Evolutionary conservation across 2,329 filamentous ascomycete genomes (phyloP), one percentile per base, ranked within the genome.

Genomic region (Ophiostoma himal-ulmi): DNA sequence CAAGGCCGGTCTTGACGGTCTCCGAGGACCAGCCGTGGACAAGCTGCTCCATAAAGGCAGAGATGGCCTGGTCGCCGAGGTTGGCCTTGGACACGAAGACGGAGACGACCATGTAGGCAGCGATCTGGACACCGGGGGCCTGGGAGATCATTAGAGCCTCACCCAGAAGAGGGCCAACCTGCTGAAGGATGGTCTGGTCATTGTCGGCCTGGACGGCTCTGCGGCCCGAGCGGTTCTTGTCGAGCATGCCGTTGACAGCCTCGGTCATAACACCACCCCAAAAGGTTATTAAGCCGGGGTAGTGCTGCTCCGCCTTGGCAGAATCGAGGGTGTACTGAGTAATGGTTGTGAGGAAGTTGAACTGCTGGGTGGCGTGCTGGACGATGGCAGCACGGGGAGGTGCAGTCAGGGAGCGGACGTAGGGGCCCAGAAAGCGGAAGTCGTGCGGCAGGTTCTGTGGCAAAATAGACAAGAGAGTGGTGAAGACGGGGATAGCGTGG

Each of bases 211-310:
- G 91, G 5, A 96, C 85, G 72, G 88, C 87, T 74, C 85, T 85
- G 74, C 93, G 86, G 69, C 94, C 94, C 1, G 93, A 94, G 74
- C 87, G 88, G 72, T 89, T 85, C 70, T 85, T 86, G 76, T 96
- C 92, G 71, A 98, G 81, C 83, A 95, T 93, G 39, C 89, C 90
- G 73, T 92, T 91, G 71, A 96, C 85, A 13, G 94, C 89, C 79
- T 99, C 94, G 0, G 93, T 92, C 78, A 91, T 89, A 68, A 97
- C 84, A 65, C 93, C 91, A 5, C 91, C 93, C 94, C 95, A 99
- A 78, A 99, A 97, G 0, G 92, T 90, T 70, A 97, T 81, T 71
- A 97, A 81, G 1, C 89, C 88, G 54, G 92, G 87, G 75, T 95
- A 91, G 69, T 94, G 89, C 71, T 92, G 89, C 69, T 88, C 86